phyloP scores from a whole-genome alignment of 306 rosid species.

The Crataegus laevigata region DNA sequence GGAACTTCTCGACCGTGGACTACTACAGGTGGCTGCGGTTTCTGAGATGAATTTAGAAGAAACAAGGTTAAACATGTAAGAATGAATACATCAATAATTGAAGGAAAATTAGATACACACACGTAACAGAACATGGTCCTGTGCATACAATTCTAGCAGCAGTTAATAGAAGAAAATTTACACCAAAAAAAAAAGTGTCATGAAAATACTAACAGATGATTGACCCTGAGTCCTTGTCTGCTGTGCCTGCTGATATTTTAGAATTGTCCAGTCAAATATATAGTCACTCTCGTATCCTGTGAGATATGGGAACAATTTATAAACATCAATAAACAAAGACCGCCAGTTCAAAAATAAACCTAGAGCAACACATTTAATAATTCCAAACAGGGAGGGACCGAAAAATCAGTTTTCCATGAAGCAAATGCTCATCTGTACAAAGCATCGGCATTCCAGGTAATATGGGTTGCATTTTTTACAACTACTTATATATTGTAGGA shows the following conservation, averaged over 20 bases:
- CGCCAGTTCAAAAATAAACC: background rate
- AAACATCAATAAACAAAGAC: background rate
- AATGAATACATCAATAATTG: background rate
- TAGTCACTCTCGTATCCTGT: constrained; percentile 60
- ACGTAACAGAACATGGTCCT: background rate
- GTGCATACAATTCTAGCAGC: background rate
- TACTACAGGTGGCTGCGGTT: background rate
- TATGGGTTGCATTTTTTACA: background rate
- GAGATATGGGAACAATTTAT: background rate
- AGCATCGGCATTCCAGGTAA: background rate
- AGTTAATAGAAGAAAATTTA: background rate
- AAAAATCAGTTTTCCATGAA: background rate
- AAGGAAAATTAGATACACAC: background rate
- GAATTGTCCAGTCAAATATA: constrained; percentile 78
- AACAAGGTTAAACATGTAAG: background rate
- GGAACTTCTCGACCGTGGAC: background rate
- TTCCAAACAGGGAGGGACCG: background rate
- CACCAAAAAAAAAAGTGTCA: background rate
- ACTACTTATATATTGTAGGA: background rate
- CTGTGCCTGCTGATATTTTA: constrained; percentile 49
- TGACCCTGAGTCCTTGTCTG: constrained; percentile 9
- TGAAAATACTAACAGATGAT: constrained; percentile 8
- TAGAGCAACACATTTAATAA: background rate
- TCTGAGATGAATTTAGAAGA: background rate
- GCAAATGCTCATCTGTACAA: background rate